phyloP scores from a whole-genome alignment of 805 yeast genomes.

The Pichia occidentalis region DNA sequence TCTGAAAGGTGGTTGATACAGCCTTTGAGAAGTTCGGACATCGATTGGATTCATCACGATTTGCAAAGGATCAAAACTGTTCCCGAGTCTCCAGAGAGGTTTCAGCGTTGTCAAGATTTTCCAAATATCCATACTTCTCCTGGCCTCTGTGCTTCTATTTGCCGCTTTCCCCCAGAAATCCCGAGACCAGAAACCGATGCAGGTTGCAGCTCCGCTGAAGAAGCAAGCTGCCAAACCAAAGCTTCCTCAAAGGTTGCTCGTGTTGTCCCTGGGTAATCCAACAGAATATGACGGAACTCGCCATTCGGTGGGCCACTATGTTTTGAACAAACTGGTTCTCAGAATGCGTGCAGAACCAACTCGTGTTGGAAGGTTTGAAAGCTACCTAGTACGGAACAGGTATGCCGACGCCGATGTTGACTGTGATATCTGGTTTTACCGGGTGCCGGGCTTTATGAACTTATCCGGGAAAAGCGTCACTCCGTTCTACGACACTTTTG shows the following conservation, averaged over 20 bases:
- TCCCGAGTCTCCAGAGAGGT: too few species aligned
- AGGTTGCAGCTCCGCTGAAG: too few species aligned
- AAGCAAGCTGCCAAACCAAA: too few species aligned
- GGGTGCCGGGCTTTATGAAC: slow-evolving; percentile 50
- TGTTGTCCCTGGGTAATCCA: slow-evolving; percentile 73
- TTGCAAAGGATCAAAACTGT: too few species aligned
- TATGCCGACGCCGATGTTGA: background rate
- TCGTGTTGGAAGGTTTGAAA: slow-evolving; percentile 3
- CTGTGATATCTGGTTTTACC: slow-evolving; percentile 11
- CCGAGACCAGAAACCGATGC: too few species aligned
- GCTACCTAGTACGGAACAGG: background rate
- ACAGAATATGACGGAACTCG: slow-evolving; percentile 53
- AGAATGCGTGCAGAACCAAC: background rate
- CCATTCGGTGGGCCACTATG: slow-evolving; percentile 71
- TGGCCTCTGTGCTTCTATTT: too few species aligned
- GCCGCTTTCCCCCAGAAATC: too few species aligned
- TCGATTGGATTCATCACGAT: too few species aligned
- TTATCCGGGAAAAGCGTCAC: slow-evolving; percentile 43
- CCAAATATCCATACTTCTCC: too few species aligned
- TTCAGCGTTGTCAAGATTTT: too few species aligned
- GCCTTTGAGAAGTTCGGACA: too few species aligned
- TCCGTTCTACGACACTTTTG: slow-evolving; percentile 37
- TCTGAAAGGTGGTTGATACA: too few species aligned
- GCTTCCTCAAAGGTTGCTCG: slow-evolving; percentile 25
- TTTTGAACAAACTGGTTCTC: slow-evolving; percentile 32